Percentiles rank a stretch among this genome's conserved stretches.
Evolutionary conservation across 1,139 yeast genomes (phyloP).

Genomic region (Sugiyamaella paludigena): DNA sequence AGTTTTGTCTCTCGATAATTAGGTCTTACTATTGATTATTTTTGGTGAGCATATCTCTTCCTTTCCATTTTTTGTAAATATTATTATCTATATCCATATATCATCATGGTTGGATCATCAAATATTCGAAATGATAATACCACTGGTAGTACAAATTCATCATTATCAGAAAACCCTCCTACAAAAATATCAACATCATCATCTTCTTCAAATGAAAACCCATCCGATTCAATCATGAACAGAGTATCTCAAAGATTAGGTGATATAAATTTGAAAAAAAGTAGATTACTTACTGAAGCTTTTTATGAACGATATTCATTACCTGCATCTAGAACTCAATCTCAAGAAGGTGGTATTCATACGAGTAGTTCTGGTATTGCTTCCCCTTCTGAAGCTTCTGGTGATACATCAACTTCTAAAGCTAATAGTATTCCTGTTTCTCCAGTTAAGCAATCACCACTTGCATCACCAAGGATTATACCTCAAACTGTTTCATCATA

Average conservation of each 20-base stretch:
- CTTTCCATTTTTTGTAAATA: no score
- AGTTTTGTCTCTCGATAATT: no score
- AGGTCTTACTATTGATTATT: no score
- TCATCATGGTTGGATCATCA: no score
- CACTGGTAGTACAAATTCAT: no score
- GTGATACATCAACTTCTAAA: not conserved
- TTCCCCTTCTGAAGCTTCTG: slow-evolving; percentile 6
- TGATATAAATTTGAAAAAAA: slow-evolving; percentile 25
- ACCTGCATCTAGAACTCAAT: slow-evolving; percentile 34
- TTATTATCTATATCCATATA: no score
- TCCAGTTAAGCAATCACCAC: slow-evolving; percentile 6
- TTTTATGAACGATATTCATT: slow-evolving; percentile 36
- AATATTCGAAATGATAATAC: no score
- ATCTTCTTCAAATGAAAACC: no score
- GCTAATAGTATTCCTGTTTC: not conserved
- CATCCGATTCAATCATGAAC: slow-evolving; percentile 9
- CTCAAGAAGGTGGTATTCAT: slow-evolving; percentile 18
- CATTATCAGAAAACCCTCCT: no score
- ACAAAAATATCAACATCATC: no score
- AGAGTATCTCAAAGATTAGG: slow-evolving; percentile 15
- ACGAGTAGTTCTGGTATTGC: not conserved
- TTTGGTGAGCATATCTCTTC: no score
- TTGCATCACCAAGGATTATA: slow-evolving; percentile 8
- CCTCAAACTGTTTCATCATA: slow-evolving; percentile 3
- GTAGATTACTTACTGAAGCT: slow-evolving; percentile 31